Evolutionary conservation across 1,284 basidiomycete species (phyloP).

Genomic region (Afroboletus lepidellus): DNA sequence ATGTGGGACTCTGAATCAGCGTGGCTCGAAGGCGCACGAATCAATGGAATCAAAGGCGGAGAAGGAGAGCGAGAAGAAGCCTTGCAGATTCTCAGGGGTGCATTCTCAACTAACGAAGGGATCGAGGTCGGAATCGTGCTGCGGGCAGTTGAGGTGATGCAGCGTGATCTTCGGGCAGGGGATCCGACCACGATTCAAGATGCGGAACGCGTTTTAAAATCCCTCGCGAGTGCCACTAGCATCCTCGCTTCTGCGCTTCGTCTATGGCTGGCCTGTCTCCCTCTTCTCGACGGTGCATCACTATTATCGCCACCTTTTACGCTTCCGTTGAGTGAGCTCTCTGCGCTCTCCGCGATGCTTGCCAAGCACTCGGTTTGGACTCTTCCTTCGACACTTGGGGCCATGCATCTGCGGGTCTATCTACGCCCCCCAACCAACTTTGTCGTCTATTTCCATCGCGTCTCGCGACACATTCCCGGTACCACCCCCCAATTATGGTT

Average conservation of each 20-base stretch:
- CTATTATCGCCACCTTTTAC: constrained; percentile 48
- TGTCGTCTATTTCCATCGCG: constrained; percentile 51
- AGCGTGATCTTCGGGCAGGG: constrained; percentile 2
- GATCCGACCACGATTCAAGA: neutral
- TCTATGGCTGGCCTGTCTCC: constrained; percentile 60
- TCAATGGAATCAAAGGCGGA: constrained; percentile 71
- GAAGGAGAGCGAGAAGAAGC: constrained; percentile 53
- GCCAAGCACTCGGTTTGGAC: constrained; percentile 52
- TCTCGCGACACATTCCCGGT: constrained; percentile 56
- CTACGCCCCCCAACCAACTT: constrained; percentile 53
- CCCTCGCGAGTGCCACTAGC: constrained; percentile 12
- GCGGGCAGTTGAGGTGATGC: constrained; percentile 17
- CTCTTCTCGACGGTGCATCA: constrained; percentile 36
- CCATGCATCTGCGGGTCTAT: constrained; percentile 33
- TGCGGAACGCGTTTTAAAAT: constrained; percentile 9
- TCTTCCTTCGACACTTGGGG: constrained; percentile 20
- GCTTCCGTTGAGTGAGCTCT: constrained; percentile 56
- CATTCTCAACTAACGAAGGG: constrained; percentile 42
- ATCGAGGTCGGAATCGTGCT: constrained; percentile 30
- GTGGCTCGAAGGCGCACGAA: constrained; percentile 71
- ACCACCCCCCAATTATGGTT: constrained; percentile 59
- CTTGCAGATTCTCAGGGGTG: constrained; percentile 35
- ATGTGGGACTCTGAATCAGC: constrained; percentile 59
- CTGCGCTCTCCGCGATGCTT: constrained; percentile 49
- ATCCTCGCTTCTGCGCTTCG: constrained; percentile 52